Conservation (phyloP, 768 basidiomycete genomes). For the Lyophyllum semitale region DNA sequence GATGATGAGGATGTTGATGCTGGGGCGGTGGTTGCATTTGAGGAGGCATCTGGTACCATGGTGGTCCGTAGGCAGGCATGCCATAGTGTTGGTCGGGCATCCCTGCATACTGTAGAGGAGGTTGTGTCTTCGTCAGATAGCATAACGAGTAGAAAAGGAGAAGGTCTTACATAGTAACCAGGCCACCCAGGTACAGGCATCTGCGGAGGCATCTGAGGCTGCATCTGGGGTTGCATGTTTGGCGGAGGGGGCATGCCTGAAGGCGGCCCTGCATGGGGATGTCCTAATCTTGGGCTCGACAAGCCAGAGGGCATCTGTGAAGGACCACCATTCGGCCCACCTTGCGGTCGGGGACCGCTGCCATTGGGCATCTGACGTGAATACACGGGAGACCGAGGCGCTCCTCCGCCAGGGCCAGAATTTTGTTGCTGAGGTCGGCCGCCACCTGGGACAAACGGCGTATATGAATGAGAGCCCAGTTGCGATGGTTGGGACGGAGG, state of each 20-base stretch:
- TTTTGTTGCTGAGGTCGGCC: constrained; percentile 46
- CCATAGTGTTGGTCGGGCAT: constrained; percentile 38
- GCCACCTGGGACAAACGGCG: constrained; percentile 48
- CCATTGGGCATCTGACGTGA: constrained; percentile 66
- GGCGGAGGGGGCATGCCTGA: constrained; percentile 48
- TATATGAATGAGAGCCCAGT: constrained; percentile 44
- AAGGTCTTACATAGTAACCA: constrained; percentile 59
- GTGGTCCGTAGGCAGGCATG: constrained; percentile 37
- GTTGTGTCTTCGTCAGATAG: constrained; percentile 8
- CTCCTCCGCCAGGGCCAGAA: constrained; percentile 47
- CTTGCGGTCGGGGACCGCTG: constrained; percentile 52
- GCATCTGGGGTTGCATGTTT: constrained; percentile 42
- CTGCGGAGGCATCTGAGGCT: constrained; percentile 40
- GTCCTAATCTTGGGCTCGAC: constrained; percentile 68
- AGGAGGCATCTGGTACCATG: constrained; percentile 43
- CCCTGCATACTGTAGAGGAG: constrained; percentile 37
- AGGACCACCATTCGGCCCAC: constrained; percentile 59
- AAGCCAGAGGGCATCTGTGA: constrained; percentile 51
- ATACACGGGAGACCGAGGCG: constrained; percentile 69
- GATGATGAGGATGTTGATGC: constrained; percentile 53
- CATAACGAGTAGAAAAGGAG: not conserved
- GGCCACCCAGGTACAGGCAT: constrained; percentile 43
- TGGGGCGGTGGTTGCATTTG: constrained; percentile 35
- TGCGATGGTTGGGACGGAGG: constrained; percentile 44
- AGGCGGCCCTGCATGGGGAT: constrained; percentile 55